Percentiles rank a stretch among this genome's conserved stretches.
Conservation (phyloP, 164 flowering plant species). For the Vitis riparia region DNA sequence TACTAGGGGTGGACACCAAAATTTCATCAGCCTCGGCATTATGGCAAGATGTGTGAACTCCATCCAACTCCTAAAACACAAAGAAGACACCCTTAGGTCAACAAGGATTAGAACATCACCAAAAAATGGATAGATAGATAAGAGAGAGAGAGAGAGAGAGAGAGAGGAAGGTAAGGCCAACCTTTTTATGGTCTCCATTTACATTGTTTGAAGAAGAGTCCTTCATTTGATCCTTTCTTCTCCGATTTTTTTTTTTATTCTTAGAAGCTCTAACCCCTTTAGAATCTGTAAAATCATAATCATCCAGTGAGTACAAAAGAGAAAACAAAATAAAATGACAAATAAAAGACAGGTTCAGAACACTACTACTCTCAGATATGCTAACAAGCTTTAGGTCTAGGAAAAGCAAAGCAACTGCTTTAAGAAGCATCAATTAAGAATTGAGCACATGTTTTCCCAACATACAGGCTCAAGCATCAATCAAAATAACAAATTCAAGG, state of each 20-base stretch:
- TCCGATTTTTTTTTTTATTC: constrained; percentile 77
- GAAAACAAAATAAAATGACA: background rate
- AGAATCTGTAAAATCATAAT: constrained; percentile 41
- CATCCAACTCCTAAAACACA: constrained; percentile 39
- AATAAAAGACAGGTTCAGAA: background rate
- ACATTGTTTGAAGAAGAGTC: constrained; percentile 33
- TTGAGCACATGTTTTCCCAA: no score
- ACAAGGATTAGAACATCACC: background rate
- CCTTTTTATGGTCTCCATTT: constrained; percentile 33
- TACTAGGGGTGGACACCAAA: constrained; percentile 29
- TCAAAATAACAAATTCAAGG: no score
- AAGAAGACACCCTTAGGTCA: background rate
- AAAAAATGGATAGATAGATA: background rate
- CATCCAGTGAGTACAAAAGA: background rate
- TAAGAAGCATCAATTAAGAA: no score
- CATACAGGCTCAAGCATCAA: no score
- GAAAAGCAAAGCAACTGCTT: no score
- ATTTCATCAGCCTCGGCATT: constrained; percentile 19
- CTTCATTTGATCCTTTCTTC: constrained; percentile 71
- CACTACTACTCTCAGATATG: no score
- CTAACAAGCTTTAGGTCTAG: no score
- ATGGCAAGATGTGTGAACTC: constrained; percentile 22
- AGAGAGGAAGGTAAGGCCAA: constrained; percentile 5
- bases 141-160: background rate
- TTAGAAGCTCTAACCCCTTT: constrained; percentile 54